phyloP scores from a whole-genome alignment of 2,329 filamentous ascomycete species.

The Paecilomyces fulvus region DNA sequence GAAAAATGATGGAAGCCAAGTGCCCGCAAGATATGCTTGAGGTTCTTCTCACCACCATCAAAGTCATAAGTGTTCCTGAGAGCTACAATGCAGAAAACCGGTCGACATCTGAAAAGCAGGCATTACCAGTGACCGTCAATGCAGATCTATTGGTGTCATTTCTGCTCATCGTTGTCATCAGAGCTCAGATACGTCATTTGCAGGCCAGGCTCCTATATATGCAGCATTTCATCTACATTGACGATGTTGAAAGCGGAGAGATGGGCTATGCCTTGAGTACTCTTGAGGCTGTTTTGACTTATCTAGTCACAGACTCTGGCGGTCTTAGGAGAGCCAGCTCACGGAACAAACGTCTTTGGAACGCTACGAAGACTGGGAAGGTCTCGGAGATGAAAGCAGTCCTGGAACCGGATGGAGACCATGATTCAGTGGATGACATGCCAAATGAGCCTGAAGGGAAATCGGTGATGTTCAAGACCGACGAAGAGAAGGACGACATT shows the following conservation, averaged over 20 bases:
- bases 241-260: conserved; percentile 93
- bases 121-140: conserved; percentile 57
- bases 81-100: conserved; percentile 30
- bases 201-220: conserved; percentile 90
- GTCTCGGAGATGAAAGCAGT: conserved; percentile 66
- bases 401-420: conserved; percentile 60
- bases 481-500: conserved; percentile 20
- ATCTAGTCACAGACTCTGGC: conserved; percentile 73
- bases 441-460: conserved; percentile 33
- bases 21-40: conserved; percentile 87
- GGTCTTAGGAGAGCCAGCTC: conserved; percentile 76
- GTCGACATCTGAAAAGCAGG: conserved; percentile 43
- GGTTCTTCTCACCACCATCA: conserved; percentile 69
- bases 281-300: conserved; percentile 86
- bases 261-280: conserved; percentile 94
- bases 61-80: conserved; percentile 65
- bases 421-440: conserved; percentile 23
- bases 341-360: conserved; percentile 80
- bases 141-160: conserved; percentile 91
- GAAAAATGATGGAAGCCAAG: conserved; percentile 67
- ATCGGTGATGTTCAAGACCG: conserved; percentile 25
- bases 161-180: conserved; percentile 83
- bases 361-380: conserved; percentile 71
- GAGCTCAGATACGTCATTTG: conserved; percentile 77
- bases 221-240: conserved; percentile 94